Base-by-base conservation (phyloP, 2,329 filamentous ascomycete genomes). In the Aspergillaceae sp. region DNA sequence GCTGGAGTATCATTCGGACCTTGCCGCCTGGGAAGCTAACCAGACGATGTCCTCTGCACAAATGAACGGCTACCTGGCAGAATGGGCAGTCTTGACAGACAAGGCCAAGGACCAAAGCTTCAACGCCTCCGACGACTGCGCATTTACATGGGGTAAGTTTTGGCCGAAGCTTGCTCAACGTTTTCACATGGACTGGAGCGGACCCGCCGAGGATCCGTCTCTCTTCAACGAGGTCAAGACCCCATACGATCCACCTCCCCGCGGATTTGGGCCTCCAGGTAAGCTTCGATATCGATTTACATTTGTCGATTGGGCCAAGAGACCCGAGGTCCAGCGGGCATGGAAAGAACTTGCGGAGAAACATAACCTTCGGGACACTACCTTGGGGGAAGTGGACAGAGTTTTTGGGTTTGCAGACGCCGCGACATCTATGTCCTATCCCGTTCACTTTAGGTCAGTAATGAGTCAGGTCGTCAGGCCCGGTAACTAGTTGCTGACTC, bases 11-110 rank as follows among this genome's bases (percentile, higher is more conserved):
- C 72, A 73, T 0, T 65, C 65, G 4, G 71, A 74, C 42, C 59
- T 69, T 33, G 46, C 53, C 4, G 59, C 67, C 2, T 79, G 74
- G 74, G 66, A 75, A 30, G 56, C 54, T 2, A 58, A 64, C n/a
- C 56, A 64, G 6, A 66, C 67, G 34, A 65, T 73, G 48, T 71
- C 66, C 37, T 70, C 64, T 2, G 74, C 71, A 4, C 63, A 64
- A 55, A 55, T 78, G 51, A 78, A 74, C 35, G 71, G 65, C 0
- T 74, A 74, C 48, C 64, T 78, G 28, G 64, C 62, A 10, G 74
- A 76, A 55, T 79, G 74, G 74, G 69, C 69, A 0, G 71, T 71
- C 0, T 55, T 78, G 19, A 68, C 63, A 1, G 63, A 66, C 0
- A 57, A 57, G 4, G 66, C 69, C 6, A 58, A 54, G 43, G 67